Evolutionary conservation across 441 rosid genomes (phyloP).

Genomic region (Croton laevigatus): DNA sequence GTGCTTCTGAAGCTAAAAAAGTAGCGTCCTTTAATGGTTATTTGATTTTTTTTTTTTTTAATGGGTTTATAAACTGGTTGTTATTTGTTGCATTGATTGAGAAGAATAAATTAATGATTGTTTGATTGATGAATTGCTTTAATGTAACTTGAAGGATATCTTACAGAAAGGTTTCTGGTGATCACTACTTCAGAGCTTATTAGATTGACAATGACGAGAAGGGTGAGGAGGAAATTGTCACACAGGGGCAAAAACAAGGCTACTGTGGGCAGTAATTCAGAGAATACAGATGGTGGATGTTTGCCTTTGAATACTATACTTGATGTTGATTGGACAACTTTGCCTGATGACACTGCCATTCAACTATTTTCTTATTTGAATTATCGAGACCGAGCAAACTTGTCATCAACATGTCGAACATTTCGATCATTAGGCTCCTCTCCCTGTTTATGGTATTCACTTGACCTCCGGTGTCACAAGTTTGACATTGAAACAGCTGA

Average conservation of each 20-base stretch:
- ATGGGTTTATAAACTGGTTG: conserved; percentile 13
- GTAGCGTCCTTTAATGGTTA: conserved; percentile 8
- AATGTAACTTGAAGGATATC: conserved; percentile 5
- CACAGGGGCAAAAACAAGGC: conserved; percentile 19
- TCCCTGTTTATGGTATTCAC: conserved; percentile 44
- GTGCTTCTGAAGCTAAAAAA: conserved; percentile 6
- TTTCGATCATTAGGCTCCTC: conserved; percentile 40
- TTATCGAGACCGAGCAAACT: conserved; percentile 49
- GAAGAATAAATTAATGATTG: background rate
- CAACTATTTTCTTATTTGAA: conserved; percentile 42
- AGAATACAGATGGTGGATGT: conserved; percentile 16
- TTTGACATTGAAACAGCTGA: conserved; percentile 27
- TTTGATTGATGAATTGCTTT: conserved; percentile 16
- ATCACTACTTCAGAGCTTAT: conserved; percentile 10
- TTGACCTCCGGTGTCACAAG: conserved; percentile 43
- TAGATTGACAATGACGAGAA: conserved; percentile 27
- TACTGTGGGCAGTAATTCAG: conserved; percentile 19
- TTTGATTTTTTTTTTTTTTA: background rate
- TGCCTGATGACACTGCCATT: conserved; percentile 51
- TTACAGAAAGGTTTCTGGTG: conserved; percentile 13
- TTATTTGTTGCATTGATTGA: conserved; percentile 7
- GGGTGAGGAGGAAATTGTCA: conserved; percentile 28
- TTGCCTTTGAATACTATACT: conserved; percentile 2
- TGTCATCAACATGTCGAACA: conserved; percentile 45
- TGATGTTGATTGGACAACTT: conserved; percentile 44